phyloP scores from a whole-genome alignment of 2,329 filamentous ascomycete genomes.

The Tolypocladium amazonense region DNA sequence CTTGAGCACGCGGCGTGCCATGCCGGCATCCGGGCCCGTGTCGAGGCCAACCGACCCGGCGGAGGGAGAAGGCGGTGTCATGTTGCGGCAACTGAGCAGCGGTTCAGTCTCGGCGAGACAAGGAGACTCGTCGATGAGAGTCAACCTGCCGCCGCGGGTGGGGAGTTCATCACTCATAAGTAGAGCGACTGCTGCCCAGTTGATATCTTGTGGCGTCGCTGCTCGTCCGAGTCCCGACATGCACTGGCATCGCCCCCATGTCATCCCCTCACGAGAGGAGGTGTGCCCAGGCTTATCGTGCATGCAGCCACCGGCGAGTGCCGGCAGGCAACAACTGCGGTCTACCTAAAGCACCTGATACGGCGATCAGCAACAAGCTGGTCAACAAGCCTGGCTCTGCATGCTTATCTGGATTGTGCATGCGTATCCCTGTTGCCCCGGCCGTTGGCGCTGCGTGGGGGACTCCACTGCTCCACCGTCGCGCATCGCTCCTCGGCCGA shows the following conservation, averaged over 20 bases:
- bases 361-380: too few species aligned
- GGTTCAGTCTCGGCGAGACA: background rate
- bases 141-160: background rate
- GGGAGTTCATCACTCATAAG: background rate
- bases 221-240: background rate
- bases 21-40: slow-evolving; percentile 5
- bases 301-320: background rate
- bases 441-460: background rate
- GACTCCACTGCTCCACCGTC: background rate
- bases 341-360: too few species aligned
- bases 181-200: background rate
- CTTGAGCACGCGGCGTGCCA: slow-evolving; percentile 30
- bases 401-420: background rate
- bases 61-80: background rate
- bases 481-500: background rate
- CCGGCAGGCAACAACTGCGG: background rate
- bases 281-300: background rate
- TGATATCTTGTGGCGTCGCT: background rate
- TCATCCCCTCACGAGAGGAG: background rate
- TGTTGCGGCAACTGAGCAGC: background rate
- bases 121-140: background rate
- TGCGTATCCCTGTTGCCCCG: background rate
- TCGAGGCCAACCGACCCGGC: slow-evolving; percentile 1
- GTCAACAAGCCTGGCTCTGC: background rate
- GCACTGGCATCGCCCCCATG: background rate